Conservation (phyloP, 768 basidiomycete genomes). For the Phanerochaete carnosa region DNA sequence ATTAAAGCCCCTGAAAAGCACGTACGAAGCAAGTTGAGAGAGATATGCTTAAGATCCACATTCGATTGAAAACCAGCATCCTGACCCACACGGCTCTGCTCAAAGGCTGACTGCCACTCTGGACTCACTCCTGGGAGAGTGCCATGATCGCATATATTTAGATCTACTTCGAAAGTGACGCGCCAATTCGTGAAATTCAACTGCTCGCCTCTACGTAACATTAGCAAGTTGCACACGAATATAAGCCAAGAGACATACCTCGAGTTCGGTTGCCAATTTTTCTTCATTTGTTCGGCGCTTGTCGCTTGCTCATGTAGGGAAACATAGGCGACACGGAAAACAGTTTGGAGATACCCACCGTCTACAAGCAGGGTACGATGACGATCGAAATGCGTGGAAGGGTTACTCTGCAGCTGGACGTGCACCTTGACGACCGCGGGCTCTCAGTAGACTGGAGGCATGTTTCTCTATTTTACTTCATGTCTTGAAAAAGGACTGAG, state of each 20-base stretch:
- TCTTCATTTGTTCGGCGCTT: neutral
- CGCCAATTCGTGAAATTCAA: slow-evolving; percentile 9
- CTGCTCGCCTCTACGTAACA: neutral
- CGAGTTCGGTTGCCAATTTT: neutral
- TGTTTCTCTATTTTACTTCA: slow-evolving; percentile 8
- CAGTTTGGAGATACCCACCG: slow-evolving; percentile 23
- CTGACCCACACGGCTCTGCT: slow-evolving; percentile 11
- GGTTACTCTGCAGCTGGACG: slow-evolving; percentile 18
- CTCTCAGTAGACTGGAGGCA: neutral
- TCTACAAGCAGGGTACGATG: slow-evolving; percentile 18
- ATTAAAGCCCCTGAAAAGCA: neutral
- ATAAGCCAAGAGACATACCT: slow-evolving; percentile 14
- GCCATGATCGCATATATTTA: slow-evolving; percentile 16
- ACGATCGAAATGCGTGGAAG: slow-evolving; percentile 25
- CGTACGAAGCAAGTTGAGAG: slow-evolving; percentile 21
- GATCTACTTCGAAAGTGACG: slow-evolving; percentile 24
- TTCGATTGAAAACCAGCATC: slow-evolving; percentile 10
- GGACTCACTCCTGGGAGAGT: neutral
- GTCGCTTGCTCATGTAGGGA: neutral
- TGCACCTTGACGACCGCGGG: neutral
- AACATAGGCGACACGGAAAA: slow-evolving; percentile 20
- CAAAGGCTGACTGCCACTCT: neutral
- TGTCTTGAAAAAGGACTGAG: neutral
- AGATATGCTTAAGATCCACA: slow-evolving; percentile 20
- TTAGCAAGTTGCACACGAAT: slow-evolving; percentile 10